Base-by-base conservation (phyloP, 108 stramenopile genomes). In the Cyclostephanos invisitatus region DNA sequence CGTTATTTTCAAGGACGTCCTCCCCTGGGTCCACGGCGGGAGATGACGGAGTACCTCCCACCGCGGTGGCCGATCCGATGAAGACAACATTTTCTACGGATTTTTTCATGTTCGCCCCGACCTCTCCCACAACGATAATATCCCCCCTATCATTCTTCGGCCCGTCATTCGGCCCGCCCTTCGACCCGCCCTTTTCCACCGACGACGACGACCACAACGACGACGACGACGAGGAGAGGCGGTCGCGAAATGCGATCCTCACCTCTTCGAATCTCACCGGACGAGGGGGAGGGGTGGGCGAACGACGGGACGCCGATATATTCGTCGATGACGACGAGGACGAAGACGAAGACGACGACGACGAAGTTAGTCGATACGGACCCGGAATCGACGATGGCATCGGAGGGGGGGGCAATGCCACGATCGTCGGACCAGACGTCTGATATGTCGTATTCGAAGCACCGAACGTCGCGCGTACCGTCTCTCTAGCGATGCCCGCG, bases 181-280 rank as follows among this genome's bases (percentile, higher is more conserved):
- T 15, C 44, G 12, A 11, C 12, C 2, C 44, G 44, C 40, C 40
- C 40, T 11, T 8, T 0, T 1, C 7, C 8, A 1, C 40, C 40
- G 8, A 3, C 40, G 8, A 11, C 3, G 40, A 11, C 40, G 40
- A 8, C 0, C 7, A 8, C 40, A 1, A 8, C 3, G 44, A 15
- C 44, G 56, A 12, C 14, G 56, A 57, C 3, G 56, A 32, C 29
- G 47, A n/a, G 9, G 6, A 2, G 35, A 46, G 55, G 2, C 67
- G 21, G 20, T 65, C 63, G 32, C 61, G 64, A 62, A 78, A 78
- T 5, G 66, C 77, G 67, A 62, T 29, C 50, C 46, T 60, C 9
- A 78, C 77, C 62, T 72, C 56, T 2, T 72, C 59, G 72, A 78
- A 78, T 29, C 61, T 54, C 0, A 78, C 77, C 1, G 77, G 77